These are phyloP conservation scores for Exophiala alcalophila DNA, from an alignment of 2,329 filamentous ascomycete genomes.

Conservation along the genomic window DNA sequence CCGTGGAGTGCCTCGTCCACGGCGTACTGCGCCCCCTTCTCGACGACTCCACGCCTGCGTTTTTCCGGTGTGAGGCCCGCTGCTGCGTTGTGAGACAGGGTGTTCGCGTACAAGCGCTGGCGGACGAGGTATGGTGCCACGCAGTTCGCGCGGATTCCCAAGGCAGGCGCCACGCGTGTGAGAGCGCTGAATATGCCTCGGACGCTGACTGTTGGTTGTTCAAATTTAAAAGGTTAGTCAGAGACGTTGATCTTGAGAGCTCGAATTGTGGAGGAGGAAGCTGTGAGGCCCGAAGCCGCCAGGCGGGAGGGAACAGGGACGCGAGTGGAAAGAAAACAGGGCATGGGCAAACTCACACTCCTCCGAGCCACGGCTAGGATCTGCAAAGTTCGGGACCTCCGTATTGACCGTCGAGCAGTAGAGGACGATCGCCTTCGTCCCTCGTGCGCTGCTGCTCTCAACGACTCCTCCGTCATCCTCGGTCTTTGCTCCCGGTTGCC, in stretches of 20 bases:
- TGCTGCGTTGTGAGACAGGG: constrained; percentile 1
- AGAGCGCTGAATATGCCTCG: constrained; percentile 25
- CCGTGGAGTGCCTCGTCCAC: constrained; percentile 13
- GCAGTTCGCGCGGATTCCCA: constrained; percentile 10
- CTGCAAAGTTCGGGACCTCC: constrained; percentile 13
- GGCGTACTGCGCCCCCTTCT: constrained; percentile 6
- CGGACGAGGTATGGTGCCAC: constrained; percentile 11
- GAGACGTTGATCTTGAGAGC: too few species aligned
- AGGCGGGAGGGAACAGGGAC: not conserved
- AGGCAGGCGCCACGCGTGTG: constrained; percentile 8
- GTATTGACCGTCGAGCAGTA: constrained; percentile 22
- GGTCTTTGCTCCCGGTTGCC: not conserved
- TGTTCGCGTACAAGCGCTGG: constrained; percentile 1
- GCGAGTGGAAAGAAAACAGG: constrained; percentile 1
- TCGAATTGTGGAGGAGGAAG: too few species aligned
- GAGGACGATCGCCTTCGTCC: constrained; percentile 22
- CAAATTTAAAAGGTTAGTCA: too few species aligned
- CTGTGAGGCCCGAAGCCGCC: too few species aligned
- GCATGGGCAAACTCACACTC: constrained; percentile 15
- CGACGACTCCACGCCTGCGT: constrained; percentile 15
- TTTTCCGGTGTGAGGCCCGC: constrained; percentile 6
- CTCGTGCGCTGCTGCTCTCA: not conserved
- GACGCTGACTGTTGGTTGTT: constrained; percentile 19
- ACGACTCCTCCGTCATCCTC: not conserved
- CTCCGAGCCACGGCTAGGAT: constrained; percentile 24